Base-by-base conservation (phyloP, 192 early-diverging fungal species). In the Bifiguratus adelaidae region DNA sequence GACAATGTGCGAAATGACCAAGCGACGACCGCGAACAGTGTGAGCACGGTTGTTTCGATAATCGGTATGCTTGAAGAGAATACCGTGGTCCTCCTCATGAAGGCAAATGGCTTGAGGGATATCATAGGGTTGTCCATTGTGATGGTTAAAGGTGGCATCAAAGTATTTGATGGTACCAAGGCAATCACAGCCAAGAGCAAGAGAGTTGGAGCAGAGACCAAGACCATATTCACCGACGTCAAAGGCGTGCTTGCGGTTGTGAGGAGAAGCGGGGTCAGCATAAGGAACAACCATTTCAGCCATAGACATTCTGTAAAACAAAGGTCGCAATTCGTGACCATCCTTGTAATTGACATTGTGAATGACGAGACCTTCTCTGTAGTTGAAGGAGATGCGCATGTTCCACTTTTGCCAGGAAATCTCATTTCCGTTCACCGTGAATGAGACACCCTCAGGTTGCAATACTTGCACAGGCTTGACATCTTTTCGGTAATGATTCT, bases 341-440 rank as follows among this genome's bases (percentile, higher is more conserved):
- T 64, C 61, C 38, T 58, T 54, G 22, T 64, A 64, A 15, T 30
- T 54, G 25, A 64, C 50, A 23, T 64, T 64, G 34, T 64, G 61
- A 3, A 64, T 57, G 12, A 64, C 61, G 4, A 64, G 47, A 53
- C 61, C 61, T 36, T 64, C 61, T 40, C 61, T 49, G 35, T 64
- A 64, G 55, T 64, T 64, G 49, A 64, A 56, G 25, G 55, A 58
- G 41, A 64, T 64, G 28, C 45, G 50, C 47, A 64, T 48, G 30
- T 64, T 64, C 55, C 56, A 64, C 50, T 64, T 64, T 54, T 64
- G 61, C 61, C 61, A 64, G 33, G 56, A 54, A 28, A 64, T 64
- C 33, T 58, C 55, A n/a, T 45, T 58, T 20, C 61, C 61, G 21
- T 57, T 45, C 12, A 64, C 55, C 37, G 34, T 56, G 42, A 64